Conservation (phyloP, 148 eudicot genomes). For the Nepenthes gracilis region DNA sequence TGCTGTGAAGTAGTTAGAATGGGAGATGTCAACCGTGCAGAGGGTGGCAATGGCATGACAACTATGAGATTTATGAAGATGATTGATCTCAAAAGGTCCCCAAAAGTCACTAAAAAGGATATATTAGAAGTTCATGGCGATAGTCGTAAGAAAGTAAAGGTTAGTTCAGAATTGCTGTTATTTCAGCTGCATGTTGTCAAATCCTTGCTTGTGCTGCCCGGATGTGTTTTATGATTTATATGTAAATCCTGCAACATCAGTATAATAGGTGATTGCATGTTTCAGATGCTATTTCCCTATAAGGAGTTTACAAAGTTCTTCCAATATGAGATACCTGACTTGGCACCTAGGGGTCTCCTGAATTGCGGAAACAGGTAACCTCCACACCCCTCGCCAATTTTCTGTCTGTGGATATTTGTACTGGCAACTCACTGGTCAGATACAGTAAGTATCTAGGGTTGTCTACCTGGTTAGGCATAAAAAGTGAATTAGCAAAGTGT, state of each 20-base stretch:
- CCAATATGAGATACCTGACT: conserved; percentile 36
- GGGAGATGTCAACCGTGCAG: conserved; percentile 27
- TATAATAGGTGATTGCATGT: conserved; percentile 5
- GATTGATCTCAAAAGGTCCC: conserved; percentile 52
- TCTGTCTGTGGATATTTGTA: too few relatives aligned
- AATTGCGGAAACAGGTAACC: conserved; percentile 88
- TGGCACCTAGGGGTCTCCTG: conserved; percentile 76
- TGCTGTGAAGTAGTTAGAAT: conserved; percentile 21
- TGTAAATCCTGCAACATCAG: neutral
- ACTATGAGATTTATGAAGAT: conserved; percentile 44
- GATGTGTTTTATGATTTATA: neutral
- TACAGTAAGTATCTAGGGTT: too few relatives aligned
- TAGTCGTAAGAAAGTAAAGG: conserved; percentile 47
- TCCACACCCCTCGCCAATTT: neutral
- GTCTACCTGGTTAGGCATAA: too few relatives aligned
- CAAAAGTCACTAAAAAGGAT: conserved; percentile 39
- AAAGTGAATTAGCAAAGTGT: too few relatives aligned
- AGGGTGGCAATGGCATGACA: conserved; percentile 35
- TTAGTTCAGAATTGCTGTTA: conserved; percentile 15
- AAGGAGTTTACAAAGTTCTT: conserved; percentile 67
- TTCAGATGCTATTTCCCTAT: conserved; percentile 84
- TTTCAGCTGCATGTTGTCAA: neutral
- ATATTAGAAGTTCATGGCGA: conserved; percentile 17
- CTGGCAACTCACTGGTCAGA: too few relatives aligned
- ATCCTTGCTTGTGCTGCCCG: too few relatives aligned